A percentile compares a stretch with the other conserved stretches of the same genome.
Evolutionary conservation across 495 filamentous ascomycete genomes (phyloP).

Genomic region (Xylaria palmicola): DNA sequence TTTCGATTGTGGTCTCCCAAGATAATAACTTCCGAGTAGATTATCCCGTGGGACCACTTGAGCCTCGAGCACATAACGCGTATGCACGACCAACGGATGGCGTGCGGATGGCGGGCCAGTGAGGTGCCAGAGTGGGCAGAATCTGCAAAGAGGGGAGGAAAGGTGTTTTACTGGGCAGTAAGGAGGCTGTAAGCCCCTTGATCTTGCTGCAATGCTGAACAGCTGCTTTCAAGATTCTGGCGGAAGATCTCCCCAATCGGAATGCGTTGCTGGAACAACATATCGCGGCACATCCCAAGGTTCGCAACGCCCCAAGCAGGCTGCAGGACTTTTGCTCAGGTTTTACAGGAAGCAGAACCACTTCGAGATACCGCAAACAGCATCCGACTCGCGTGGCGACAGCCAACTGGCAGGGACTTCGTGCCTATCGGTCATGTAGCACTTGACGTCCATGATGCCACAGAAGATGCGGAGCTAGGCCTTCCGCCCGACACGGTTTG

Average conservation of each 20-base stretch:
- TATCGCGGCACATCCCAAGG: conserved; percentile 24
- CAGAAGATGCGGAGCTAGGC: conserved; percentile 26
- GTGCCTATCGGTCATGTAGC: conserved; percentile 44
- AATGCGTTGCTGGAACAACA: conserved; percentile 26
- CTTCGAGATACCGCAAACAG: conserved; percentile 34
- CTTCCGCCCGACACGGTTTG: conserved; percentile 31
- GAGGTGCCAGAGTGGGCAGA: conserved; percentile 30
- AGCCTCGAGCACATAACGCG: conserved; percentile 34
- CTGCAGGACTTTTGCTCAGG: conserved; percentile 8
- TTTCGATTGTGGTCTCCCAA: background rate
- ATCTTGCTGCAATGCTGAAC: conserved; percentile 10
- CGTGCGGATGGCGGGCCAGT: conserved; percentile 40
- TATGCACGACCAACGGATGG: conserved; percentile 39
- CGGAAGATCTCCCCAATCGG: conserved; percentile 27
- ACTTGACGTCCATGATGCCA: conserved; percentile 29
- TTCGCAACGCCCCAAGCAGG: conserved; percentile 8
- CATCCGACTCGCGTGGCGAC: conserved; percentile 27
- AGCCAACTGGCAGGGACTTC: conserved; percentile 29
- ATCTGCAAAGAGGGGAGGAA: conserved; percentile 26
- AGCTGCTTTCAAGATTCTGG: conserved; percentile 19
- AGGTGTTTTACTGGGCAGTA: conserved; percentile 35
- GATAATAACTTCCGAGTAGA: conserved; percentile 14
- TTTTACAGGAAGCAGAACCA: conserved; percentile 23
- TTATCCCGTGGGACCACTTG: conserved; percentile 42
- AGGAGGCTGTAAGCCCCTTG: conserved; percentile 8